Evolutionary conservation across 2,329 filamentous ascomycete genomes (phyloP), one percentile per base, ranked within the genome.

Genomic region (Nemania sp.): DNA sequence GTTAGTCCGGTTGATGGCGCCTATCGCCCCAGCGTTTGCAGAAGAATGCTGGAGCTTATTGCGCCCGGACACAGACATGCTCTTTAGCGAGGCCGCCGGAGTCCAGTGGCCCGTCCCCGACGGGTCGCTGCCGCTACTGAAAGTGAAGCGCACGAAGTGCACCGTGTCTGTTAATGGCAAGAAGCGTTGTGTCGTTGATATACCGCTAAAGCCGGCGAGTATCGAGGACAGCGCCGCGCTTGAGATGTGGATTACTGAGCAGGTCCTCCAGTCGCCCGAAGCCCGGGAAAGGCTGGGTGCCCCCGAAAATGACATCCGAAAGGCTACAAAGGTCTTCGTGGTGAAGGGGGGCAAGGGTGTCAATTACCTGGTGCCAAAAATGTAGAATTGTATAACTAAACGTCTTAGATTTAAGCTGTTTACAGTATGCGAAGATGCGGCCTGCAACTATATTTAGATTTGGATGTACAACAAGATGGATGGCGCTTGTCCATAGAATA

Each of bases 91-190:
- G 47, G 84, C 87, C 58, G 22, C 24, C 11, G 29, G 15, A 51
- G n/a, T 76, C 79, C 0, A 77, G 78, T 96, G 93, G 82, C 92
- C 92, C 0, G 76, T 71, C 0, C 76, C 81, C 2, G 88, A 91
- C 69, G 84, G 82, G 27, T 84, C 84, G 55, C 73, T 84, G 63
- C 76, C 83, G 71, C 75, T 87, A 71, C 78, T 90, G 72, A 80
- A 86, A 73, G 80, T 85, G 61, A 79, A 84, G 70, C 82, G 80
- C 70, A 80, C 86, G 77, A 81, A 78, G 3, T 92, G 89, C 71
- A 90, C 90, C 0, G 89, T 97, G 18, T 91, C 94, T 75, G 81
- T 97, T 69, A 93, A 97, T 75, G 93, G 93, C n/a, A 94, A 91
- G 78, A 79, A 92, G 70, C 89, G 88, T 43, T 90, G 90, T 69